These are phyloP conservation scores for Diaporthe sp. DNA, from an alignment of 2,329 filamentous ascomycete species.

Conservation along the genomic window DNA sequence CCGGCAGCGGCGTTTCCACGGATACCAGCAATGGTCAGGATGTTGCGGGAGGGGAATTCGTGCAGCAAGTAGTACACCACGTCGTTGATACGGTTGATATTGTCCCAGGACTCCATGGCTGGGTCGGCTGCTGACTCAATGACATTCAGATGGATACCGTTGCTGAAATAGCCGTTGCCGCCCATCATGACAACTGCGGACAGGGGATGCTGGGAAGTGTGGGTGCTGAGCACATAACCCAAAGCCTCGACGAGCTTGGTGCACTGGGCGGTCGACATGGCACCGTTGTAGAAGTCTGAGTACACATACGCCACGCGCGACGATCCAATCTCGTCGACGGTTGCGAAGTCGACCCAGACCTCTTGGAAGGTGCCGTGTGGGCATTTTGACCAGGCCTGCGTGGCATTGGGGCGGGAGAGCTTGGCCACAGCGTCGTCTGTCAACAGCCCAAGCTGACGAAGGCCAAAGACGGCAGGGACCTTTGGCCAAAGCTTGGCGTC, in stretches of 20 bases:
- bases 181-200: constrained; percentile 54
- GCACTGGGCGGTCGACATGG: constrained; percentile 56
- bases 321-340: constrained; percentile 41
- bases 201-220: constrained; percentile 47
- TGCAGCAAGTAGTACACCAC: constrained; percentile 53
- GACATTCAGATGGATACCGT: constrained; percentile 58
- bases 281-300: constrained; percentile 59
- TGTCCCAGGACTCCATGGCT: constrained; percentile 55
- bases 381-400: constrained; percentile 47
- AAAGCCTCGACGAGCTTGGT: constrained; percentile 51
- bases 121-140: constrained; percentile 55
- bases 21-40: constrained; percentile 54
- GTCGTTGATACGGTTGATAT: constrained; percentile 59
- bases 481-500: constrained; percentile 57
- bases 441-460: constrained; percentile 51
- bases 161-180: constrained; percentile 56
- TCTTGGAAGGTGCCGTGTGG: constrained; percentile 52
- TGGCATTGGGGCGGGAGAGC: constrained; percentile 34
- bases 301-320: constrained; percentile 53
- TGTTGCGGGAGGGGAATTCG: constrained; percentile 50
- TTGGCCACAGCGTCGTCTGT: constrained; percentile 40
- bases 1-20: constrained; percentile 57
- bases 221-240: constrained; percentile 49
- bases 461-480: constrained; percentile 51
- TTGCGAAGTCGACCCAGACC: constrained; percentile 53